phyloP scores from a whole-genome alignment of 179 eudicot species.

The Spergularia azorica region DNA sequence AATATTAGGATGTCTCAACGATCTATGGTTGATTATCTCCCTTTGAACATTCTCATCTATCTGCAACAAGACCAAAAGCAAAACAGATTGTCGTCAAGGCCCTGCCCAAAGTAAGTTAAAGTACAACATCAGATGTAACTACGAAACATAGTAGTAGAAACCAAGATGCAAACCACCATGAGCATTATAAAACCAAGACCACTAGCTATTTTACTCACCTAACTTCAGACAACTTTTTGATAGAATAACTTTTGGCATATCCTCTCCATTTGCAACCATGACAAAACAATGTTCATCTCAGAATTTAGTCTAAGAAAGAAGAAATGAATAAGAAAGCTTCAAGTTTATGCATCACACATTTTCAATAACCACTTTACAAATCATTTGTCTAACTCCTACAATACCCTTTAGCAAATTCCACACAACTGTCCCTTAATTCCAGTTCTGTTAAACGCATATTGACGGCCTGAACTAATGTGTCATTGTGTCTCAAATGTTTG shows the following conservation, averaged over 20 bases:
- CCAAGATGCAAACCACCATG: neutral
- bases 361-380: neutral
- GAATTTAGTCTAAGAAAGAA: neutral
- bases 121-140: neutral
- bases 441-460: no score
- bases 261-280: neutral
- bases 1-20: slow-evolving; percentile 90
- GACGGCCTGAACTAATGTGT: no score
- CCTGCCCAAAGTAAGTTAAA: neutral
- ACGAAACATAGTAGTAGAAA: neutral
- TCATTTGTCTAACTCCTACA: neutral
- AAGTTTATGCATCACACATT: neutral
- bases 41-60: slow-evolving; percentile 95
- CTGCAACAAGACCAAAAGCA: slow-evolving; percentile 40
- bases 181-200: neutral
- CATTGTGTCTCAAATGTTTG: no score
- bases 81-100: neutral
- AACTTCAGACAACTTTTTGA: neutral
- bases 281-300: neutral
- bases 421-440: no score
- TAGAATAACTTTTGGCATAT: no score
- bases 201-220: neutral
- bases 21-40: slow-evolving; percentile 91
- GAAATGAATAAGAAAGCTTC: neutral
- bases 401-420: no score